Conservation (phyloP, 768 basidiomycete species). For the Rubroboletus satanas region DNA sequence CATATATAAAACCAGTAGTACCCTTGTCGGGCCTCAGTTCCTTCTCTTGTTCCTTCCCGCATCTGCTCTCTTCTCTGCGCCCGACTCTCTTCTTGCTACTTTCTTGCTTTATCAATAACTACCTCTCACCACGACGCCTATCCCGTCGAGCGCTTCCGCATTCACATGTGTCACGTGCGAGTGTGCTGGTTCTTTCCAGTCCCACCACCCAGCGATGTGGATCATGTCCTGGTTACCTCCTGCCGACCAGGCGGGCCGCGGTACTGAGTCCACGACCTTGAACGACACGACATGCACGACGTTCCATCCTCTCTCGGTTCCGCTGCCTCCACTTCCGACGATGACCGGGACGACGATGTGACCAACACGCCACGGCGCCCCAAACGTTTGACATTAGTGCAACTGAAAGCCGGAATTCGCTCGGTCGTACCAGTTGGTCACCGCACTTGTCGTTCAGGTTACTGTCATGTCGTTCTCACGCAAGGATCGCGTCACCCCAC, state of each 20-base stretch:
- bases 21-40: background rate
- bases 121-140: too few relatives aligned
- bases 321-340: background rate
- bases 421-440: constrained; percentile 6
- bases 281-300: background rate
- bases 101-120: too few relatives aligned
- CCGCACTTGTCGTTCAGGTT: constrained; percentile 2
- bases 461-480: constrained; percentile 7
- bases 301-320: background rate
- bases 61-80: too few relatives aligned
- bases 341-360: background rate
- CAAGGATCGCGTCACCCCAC: constrained; percentile 14
- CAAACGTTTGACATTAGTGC: background rate
- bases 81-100: too few relatives aligned
- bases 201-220: background rate
- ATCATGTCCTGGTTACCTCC: background rate
- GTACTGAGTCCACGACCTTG: background rate
- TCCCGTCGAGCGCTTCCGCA: background rate
- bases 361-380: background rate
- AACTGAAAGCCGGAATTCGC: constrained; percentile 1
- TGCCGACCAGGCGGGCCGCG: background rate
- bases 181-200: background rate
- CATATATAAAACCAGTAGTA: constrained; percentile 5
- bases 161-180: background rate
- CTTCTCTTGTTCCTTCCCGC: background rate